These are phyloP conservation scores for Neonectria faginata DNA, from an alignment of 2,329 filamentous ascomycete species.

Conservation along the genomic window DNA sequence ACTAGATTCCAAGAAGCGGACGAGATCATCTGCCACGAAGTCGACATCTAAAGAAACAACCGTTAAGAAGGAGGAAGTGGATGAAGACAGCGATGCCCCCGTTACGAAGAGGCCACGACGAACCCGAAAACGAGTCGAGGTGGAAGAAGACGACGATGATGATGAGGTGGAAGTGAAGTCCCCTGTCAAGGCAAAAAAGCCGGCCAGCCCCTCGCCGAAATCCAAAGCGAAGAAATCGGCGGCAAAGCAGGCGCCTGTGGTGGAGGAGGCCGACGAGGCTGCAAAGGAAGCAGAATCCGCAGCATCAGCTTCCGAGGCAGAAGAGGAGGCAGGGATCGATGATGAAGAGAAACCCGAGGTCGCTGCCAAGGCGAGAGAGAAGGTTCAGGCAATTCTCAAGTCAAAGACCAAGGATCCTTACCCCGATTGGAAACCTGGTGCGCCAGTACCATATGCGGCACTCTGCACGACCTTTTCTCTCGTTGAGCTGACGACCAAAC, in stretches of 20 bases:
- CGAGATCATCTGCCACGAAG: conserved; percentile 44
- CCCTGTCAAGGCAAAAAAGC: conserved; percentile 32
- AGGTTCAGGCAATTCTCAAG: conserved; percentile 81
- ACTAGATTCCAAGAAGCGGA: conserved; percentile 61
- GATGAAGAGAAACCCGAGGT: conserved; percentile 76
- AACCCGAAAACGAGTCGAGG: conserved; percentile 60
- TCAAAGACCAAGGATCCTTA: conserved; percentile 81
- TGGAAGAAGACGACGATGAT: conserved; percentile 67
- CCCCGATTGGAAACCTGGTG: conserved; percentile 91
- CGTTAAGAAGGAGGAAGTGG: conserved; percentile 53
- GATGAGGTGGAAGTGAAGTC: conserved; percentile 51
- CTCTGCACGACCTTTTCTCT: conserved; percentile 95
- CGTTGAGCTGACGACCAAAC: conserved; percentile 93
- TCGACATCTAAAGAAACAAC: conserved; percentile 34
- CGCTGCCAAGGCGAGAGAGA: conserved; percentile 80
- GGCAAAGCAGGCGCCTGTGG: conserved; percentile 30
- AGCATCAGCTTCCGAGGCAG: conserved; percentile 55
- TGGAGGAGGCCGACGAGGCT: conserved; percentile 41
- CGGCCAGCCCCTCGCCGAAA: conserved; percentile 41
- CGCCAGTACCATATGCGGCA: conserved; percentile 92
- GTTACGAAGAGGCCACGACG: conserved; percentile 68
- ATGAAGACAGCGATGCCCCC: conserved; percentile 69
- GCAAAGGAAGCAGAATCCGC: conserved; percentile 46
- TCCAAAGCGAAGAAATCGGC: conserved; percentile 36
- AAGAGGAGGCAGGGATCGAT: conserved; percentile 60